Evolutionary conservation across 1,284 basidiomycete genomes (phyloP).

Genomic region (Cutaneotrichosporon spelunceum): DNA sequence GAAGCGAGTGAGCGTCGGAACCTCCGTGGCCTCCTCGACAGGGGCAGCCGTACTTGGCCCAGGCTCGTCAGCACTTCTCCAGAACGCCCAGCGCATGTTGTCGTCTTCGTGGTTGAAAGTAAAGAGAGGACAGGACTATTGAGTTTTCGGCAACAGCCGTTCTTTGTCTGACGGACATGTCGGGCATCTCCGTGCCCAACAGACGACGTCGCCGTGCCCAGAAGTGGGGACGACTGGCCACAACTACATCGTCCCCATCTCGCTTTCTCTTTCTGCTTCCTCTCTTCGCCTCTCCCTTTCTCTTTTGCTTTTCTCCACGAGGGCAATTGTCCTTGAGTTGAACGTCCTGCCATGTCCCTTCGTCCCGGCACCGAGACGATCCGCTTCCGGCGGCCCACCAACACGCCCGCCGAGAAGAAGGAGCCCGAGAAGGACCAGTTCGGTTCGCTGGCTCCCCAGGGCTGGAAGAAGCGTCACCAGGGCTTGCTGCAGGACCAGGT

Average conservation of each 20-base stretch:
- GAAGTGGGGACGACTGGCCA: not conserved
- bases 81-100: slow-evolving; percentile 20
- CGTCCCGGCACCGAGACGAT: slow-evolving; percentile 48
- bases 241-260: not conserved
- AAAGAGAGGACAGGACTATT: not conserved
- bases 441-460: slow-evolving; percentile 38
- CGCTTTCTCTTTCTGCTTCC: not conserved
- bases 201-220: slow-evolving; percentile 1
- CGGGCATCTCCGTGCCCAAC: not conserved
- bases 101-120: not conserved
- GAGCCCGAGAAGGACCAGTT: slow-evolving; percentile 43
- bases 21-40: slow-evolving; percentile 5
- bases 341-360: slow-evolving; percentile 17
- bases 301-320: not conserved
- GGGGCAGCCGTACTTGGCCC: slow-evolving; percentile 1
- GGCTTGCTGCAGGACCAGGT: slow-evolving; percentile 51
- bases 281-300: not conserved
- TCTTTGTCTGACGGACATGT: not conserved
- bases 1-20: slow-evolving; percentile 32
- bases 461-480: slow-evolving; percentile 49
- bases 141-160: not conserved
- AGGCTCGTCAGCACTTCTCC: slow-evolving; percentile 6
- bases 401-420: slow-evolving; percentile 17
- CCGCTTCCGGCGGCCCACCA: slow-evolving; percentile 47
- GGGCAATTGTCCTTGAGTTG: not conserved